These are phyloP conservation scores for Fallopia convolvulus DNA, from an alignment of 148 eudicot genomes.

Conservation along the genomic window DNA sequence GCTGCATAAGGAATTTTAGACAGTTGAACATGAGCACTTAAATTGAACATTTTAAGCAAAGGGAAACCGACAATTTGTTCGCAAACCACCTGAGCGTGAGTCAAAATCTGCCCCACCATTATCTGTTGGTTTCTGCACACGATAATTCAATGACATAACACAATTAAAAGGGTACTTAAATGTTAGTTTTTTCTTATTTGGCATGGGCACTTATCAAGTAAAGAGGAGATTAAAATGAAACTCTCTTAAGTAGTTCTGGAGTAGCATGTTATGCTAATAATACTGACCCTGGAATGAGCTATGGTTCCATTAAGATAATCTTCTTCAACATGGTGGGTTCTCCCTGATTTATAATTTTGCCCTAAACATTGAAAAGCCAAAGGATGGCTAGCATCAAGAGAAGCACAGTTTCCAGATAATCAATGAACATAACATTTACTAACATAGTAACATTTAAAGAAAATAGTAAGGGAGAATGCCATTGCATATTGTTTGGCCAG, in stretches of 20 bases:
- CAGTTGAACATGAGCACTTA: not conserved
- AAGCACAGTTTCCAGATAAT: not conserved
- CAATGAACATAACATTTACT: not conserved
- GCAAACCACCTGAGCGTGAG: conserved; percentile 44
- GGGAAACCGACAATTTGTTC: not conserved
- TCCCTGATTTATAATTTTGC: conserved; percentile 32
- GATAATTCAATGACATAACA: not conserved
- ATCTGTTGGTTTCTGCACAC: conserved; percentile 31
- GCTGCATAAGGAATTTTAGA: conserved; percentile 28
- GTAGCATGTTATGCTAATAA: not conserved
- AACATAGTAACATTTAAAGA: too few relatives aligned
- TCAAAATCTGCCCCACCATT: conserved; percentile 41
- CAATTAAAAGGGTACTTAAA: not conserved
- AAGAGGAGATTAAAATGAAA: not conserved
- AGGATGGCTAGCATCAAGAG: not conserved
- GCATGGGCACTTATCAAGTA: not conserved
- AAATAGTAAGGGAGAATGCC: too few relatives aligned
- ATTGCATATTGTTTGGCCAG: not conserved
- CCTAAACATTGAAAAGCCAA: conserved; percentile 25
- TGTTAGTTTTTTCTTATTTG: not conserved
- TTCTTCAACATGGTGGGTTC: conserved; percentile 29
- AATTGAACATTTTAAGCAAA: not conserved
- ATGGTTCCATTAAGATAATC: conserved; percentile 39
- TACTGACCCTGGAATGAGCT: conserved; percentile 52
- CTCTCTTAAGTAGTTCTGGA: not conserved